Evolutionary conservation across 768 basidiomycete species (phyloP).

Genomic region (Mycena rosella): DNA sequence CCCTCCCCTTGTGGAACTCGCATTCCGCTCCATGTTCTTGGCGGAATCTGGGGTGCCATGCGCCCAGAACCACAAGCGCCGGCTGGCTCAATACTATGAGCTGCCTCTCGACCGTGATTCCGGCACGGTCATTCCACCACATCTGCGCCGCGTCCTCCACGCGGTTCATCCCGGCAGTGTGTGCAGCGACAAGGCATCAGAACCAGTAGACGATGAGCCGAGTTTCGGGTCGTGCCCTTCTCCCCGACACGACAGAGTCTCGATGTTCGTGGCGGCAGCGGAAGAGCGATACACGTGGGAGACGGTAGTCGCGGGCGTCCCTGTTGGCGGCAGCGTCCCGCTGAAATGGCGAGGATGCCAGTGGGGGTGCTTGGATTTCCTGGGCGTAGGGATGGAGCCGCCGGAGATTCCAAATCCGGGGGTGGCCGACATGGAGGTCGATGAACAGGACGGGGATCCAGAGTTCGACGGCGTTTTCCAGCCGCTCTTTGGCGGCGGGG

Average conservation of each 20-base stretch:
- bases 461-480: slow-evolving; percentile 19
- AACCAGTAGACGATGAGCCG: slow-evolving; percentile 13
- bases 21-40: slow-evolving; percentile 22
- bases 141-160: slow-evolving; percentile 49
- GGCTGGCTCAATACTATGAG: slow-evolving; percentile 47
- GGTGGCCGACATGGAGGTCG: slow-evolving; percentile 32
- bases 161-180: slow-evolving; percentile 56
- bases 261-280: slow-evolving; percentile 66
- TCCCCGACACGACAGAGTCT: slow-evolving; percentile 50
- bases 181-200: slow-evolving; percentile 43
- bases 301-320: slow-evolving; percentile 60
- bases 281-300: slow-evolving; percentile 81
- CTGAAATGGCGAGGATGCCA: slow-evolving; percentile 78
- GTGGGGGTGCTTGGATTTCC: slow-evolving; percentile 72
- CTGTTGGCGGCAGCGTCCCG: slow-evolving; percentile 68
- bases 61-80: slow-evolving; percentile 7
- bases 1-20: slow-evolving; percentile 27
- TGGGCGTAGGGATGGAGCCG: slow-evolving; percentile 48
- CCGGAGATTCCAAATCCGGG: not conserved
- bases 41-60: not conserved
- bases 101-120: slow-evolving; percentile 48
- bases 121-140: slow-evolving; percentile 41
- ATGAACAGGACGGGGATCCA: slow-evolving; percentile 27
- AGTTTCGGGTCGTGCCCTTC: slow-evolving; percentile 60
- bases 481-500: slow-evolving; percentile 6